A percentile compares a stretch with the other conserved stretches of the same genome.
phyloP scores from a whole-genome alignment of 352 stramenopile species.

The Phytophthora syringae region DNA sequence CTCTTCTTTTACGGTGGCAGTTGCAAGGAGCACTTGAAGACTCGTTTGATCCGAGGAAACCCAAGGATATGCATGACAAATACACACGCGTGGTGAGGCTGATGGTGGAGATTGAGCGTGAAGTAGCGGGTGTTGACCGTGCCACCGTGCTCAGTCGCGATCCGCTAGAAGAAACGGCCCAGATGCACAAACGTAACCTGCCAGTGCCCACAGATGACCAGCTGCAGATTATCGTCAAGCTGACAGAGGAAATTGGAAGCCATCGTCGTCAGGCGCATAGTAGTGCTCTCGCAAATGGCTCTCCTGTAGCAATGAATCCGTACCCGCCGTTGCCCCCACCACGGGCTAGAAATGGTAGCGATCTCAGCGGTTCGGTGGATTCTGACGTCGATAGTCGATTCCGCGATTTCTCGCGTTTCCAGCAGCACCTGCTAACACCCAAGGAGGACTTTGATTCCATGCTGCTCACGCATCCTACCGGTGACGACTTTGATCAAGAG shows the following conservation, averaged over 20 bases:
- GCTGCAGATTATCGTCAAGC: constrained; percentile 78
- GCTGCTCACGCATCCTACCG: constrained; percentile 41
- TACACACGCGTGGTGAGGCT: constrained; percentile 83
- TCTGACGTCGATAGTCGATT: constrained; percentile 73
- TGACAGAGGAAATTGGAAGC: constrained; percentile 77
- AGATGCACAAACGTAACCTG: constrained; percentile 64
- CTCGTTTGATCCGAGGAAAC: constrained; percentile 77
- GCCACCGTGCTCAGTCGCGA: constrained; percentile 68
- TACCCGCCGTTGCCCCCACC: constrained; percentile 50
- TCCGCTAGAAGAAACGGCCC: constrained; percentile 31
- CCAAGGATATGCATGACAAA: constrained; percentile 87
- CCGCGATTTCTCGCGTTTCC: constrained; percentile 86
- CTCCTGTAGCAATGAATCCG: constrained; percentile 32
- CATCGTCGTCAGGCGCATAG: constrained; percentile 65
- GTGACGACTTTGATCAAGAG: constrained; percentile 52
- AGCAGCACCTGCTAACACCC: constrained; percentile 85
- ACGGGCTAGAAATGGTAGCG: constrained; percentile 23
- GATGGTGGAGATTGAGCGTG: constrained; percentile 88
- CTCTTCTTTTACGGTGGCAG: constrained; percentile 86
- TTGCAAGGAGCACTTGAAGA: constrained; percentile 89
- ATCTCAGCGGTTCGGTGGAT: constrained; percentile 34
- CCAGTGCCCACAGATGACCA: constrained; percentile 88
- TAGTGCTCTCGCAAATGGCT: constrained; percentile 25
- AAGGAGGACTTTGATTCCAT: constrained; percentile 67
- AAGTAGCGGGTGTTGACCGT: constrained; percentile 78